Percentiles rank a stretch among this genome's conserved stretches.
These are phyloP conservation scores for Syncephalis plumigaleata DNA, from an alignment of 371 early-diverging fungal species.

Conservation along the genomic window DNA sequence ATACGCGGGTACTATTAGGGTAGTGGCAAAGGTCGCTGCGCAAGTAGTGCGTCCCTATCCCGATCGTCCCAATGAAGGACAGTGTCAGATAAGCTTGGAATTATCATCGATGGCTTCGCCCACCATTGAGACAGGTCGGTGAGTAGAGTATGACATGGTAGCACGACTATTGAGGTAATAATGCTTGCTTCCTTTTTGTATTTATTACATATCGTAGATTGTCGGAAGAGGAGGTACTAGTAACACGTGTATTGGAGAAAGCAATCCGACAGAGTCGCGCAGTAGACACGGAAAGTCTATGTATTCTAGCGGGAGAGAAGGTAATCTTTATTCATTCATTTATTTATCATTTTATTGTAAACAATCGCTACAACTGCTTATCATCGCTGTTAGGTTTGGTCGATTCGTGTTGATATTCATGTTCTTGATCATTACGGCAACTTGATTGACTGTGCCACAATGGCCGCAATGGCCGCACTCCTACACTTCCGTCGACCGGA, in stretches of 20 bases:
- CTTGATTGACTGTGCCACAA: conserved; percentile 73
- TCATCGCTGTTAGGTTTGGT: conserved; percentile 53
- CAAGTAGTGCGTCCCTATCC: conserved; percentile 71
- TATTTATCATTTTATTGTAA: background rate
- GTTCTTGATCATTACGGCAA: conserved; percentile 91
- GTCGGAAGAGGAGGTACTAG: conserved; percentile 63
- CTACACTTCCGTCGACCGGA: conserved; percentile 86
- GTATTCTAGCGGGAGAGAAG: conserved; percentile 90
- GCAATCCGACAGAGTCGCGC: conserved; percentile 68
- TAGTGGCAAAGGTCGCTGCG: conserved; percentile 65
- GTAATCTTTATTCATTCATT: conserved; percentile 12
- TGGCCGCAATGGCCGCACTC: conserved; percentile 80
- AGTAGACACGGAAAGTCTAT: conserved; percentile 89
- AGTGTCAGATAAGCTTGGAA: conserved; percentile 62
- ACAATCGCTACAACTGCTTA: background rate
- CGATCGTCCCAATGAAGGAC: conserved; percentile 73
- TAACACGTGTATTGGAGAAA: conserved; percentile 76
- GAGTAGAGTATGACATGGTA: background rate
- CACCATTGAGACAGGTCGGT: conserved; percentile 47
- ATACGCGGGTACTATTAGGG: conserved; percentile 20
- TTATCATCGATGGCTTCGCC: conserved; percentile 75
- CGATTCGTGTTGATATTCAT: conserved; percentile 73
- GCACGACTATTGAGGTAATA: background rate
- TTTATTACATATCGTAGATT: too few relatives aligned
- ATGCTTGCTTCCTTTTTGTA: too few relatives aligned